These are phyloP conservation scores for Turritis glabra DNA, from an alignment of 345 rosid genomes.

Conservation along the genomic window DNA sequence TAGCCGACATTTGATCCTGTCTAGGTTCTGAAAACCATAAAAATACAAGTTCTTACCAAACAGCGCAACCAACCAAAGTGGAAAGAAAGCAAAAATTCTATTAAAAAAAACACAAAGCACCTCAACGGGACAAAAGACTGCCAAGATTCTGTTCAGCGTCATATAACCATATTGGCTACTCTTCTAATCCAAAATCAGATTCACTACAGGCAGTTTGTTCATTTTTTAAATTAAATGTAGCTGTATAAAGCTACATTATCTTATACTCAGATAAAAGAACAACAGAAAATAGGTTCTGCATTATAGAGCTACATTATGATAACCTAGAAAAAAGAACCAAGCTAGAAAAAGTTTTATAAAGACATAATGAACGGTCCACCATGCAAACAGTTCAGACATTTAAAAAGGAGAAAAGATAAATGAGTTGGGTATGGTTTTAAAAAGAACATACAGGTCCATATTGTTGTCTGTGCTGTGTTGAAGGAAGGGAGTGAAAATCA, in stretches of 20 bases:
- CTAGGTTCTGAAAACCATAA: conserved; percentile 73
- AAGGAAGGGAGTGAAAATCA: conserved; percentile 97
- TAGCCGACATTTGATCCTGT: conserved; percentile 95
- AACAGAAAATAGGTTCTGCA: background rate
- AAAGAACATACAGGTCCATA: conserved; percentile 94
- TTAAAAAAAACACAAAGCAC: conserved; percentile 1
- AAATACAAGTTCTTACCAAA: conserved; percentile 28
- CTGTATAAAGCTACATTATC: background rate
- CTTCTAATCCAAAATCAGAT: conserved; percentile 9
- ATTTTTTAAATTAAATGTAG: background rate
- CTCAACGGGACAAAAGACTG: conserved; percentile 21
- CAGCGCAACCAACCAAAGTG: conserved; percentile 9
- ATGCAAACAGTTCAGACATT: background rate
- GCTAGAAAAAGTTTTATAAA: conserved; percentile 3
- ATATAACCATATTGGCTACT: conserved; percentile 14
- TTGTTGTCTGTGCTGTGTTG: conserved; percentile 88
- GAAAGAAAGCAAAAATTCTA: background rate
- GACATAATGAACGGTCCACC: conserved; percentile 1
- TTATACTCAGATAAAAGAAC: background rate
- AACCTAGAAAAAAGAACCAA: background rate
- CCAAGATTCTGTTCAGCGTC: conserved; percentile 6
- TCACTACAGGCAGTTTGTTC: background rate
- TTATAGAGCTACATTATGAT: background rate
- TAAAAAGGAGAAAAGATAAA: conserved; percentile 12
- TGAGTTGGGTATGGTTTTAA: background rate